Base-by-base conservation (phyloP, 2,329 filamentous ascomycete genomes). In the Trichophyton equinum region DNA sequence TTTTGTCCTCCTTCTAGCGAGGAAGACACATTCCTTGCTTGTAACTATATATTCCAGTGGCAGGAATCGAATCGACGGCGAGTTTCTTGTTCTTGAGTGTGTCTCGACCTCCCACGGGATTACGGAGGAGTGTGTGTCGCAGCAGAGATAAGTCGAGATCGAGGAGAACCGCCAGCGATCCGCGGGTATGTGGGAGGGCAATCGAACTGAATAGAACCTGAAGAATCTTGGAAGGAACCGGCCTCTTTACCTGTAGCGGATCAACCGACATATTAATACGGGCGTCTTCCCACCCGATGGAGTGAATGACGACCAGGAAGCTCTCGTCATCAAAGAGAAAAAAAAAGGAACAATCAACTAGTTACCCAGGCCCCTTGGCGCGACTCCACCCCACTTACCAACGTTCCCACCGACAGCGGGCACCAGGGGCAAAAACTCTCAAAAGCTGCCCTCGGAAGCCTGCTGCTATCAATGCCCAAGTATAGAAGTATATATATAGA, bases 21-120 rank as follows among this genome's bases (percentile, higher is more conserved):
- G 51, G 69, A 68, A 36, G 69, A 69, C 33, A 70, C 72, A 25
- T 62, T 71, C 59, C 74, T 70, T 13, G 72, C 70, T 30, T 30
- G 46, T 11, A 49, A 30, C 3, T 22, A 18, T 47, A 20, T 18
- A 20, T 11, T 11, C 13, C 20, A 27, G 46, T 5, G 27, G 1
- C 20, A 27, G 9, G 20, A 22, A 27, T 27, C 4, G 46, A 22
- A 25, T 20, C 4, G 44, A 20, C 4, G 2, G 8, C 3, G 22
- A 51, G 25, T 30, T 15, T 30, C 27, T 6, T 30, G 27, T 30
- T 30, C 27, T 38, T 38, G 33, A 38, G 11, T 38, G 33, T 38
- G 33, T 13, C 33, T 38, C 11, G 33, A 38, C 9, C 33, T 38
- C 4, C 33, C 33, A 38, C 33, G 33, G 33, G 33, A 4, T 38